A percentile compares a stretch with the other conserved stretches of the same genome.
Evolutionary conservation across 208 protist species (phyloP).

Genomic region (Paratrypanosoma confusum): DNA sequence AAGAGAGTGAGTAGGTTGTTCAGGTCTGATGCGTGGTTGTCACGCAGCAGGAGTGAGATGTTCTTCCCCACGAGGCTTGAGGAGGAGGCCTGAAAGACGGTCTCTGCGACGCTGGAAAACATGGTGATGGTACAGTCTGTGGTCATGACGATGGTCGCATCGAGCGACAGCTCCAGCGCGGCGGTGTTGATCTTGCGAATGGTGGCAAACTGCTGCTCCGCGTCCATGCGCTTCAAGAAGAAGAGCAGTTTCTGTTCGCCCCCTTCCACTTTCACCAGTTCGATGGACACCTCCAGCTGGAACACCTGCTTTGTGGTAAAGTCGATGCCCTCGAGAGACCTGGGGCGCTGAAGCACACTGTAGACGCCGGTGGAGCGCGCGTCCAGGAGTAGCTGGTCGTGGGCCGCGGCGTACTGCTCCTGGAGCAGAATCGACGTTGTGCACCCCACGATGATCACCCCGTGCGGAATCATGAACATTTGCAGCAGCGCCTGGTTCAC

Average conservation of each 20-base stretch:
- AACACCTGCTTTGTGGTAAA: constrained; percentile 1
- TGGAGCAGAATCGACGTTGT: constrained; percentile 5
- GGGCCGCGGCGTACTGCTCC: too few species aligned
- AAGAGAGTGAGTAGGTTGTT: too few species aligned
- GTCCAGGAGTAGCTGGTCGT: too few species aligned
- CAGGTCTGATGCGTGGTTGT: too few species aligned
- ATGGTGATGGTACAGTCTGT: constrained; percentile 11
- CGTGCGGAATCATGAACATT: constrained; percentile 6
- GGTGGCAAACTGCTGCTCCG: constrained; percentile 3
- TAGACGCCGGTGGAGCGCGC: constrained; percentile 7
- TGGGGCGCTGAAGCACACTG: constrained; percentile 1
- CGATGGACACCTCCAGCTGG: constrained; percentile 4
- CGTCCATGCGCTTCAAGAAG: constrained; percentile 1
- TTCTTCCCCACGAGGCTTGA: constrained; percentile 1
- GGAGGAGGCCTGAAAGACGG: constrained; percentile 8
- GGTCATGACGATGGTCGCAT: constrained; percentile 13
- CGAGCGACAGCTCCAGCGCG: neutral
- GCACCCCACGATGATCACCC: constrained; percentile 14
- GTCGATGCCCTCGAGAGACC: neutral
- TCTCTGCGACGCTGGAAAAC: constrained; percentile 21
- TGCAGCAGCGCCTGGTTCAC: constrained; percentile 1
- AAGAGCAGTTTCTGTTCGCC: constrained; percentile 1
- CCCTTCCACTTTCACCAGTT: neutral
- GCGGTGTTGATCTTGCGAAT: neutral
- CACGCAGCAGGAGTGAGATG: constrained; percentile 7